Evolutionary conservation across 345 rosid genomes (phyloP).

Genomic region (Gossypium mustelinum): DNA sequence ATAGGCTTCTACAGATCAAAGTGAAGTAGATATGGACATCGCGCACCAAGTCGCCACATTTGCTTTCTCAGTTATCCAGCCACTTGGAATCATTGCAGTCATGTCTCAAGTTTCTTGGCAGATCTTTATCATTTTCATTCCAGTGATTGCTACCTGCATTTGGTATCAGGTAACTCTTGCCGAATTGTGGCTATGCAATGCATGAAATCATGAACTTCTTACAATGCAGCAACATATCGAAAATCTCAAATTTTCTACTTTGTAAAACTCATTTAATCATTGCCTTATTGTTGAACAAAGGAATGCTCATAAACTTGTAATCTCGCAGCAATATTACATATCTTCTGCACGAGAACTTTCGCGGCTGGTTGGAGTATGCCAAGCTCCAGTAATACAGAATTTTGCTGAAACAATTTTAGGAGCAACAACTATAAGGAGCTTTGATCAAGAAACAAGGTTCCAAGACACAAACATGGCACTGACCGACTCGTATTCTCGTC

Average conservation of each 20-base stretch:
- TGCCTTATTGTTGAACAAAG: background rate
- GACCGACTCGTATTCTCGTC: slow-evolving; percentile 62
- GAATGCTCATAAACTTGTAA: slow-evolving; percentile 10
- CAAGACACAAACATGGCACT: slow-evolving; percentile 50
- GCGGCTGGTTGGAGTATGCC: slow-evolving; percentile 67
- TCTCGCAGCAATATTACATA: slow-evolving; percentile 54
- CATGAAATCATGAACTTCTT: background rate
- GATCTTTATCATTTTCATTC: slow-evolving; percentile 70
- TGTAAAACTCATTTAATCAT: no score
- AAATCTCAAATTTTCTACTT: background rate
- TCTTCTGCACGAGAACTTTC: slow-evolving; percentile 70
- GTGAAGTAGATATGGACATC: slow-evolving; percentile 50
- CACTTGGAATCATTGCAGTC: slow-evolving; percentile 60
- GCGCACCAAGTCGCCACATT: slow-evolving; percentile 41
- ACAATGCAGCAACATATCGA: background rate
- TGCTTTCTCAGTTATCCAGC: slow-evolving; percentile 52
- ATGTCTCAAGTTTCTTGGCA: slow-evolving; percentile 86
- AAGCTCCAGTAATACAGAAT: slow-evolving; percentile 80
- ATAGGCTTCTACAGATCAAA: slow-evolving; percentile 85
- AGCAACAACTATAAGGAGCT: slow-evolving; percentile 59
- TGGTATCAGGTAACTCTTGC: slow-evolving; percentile 69
- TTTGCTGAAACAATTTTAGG: slow-evolving; percentile 87
- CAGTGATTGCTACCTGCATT: slow-evolving; percentile 51
- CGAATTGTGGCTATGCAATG: background rate
- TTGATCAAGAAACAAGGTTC: slow-evolving; percentile 66